Evolutionary conservation across 2,329 filamentous ascomycete species (phyloP).

Genomic region (Exserohilum rostratum): DNA sequence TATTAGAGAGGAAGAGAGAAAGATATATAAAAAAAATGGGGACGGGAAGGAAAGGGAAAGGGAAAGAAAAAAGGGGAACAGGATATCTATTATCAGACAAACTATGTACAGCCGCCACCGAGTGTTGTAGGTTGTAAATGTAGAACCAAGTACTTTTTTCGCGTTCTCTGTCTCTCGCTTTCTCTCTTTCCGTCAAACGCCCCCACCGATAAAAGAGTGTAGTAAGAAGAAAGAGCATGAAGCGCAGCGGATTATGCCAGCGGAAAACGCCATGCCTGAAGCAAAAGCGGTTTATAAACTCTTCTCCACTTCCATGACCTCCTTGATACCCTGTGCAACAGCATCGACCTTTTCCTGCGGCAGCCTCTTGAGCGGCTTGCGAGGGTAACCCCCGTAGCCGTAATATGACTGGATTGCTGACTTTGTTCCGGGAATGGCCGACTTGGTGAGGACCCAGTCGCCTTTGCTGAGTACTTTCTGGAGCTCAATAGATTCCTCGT

Average conservation of each 20-base stretch:
- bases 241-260: constrained; percentile 1
- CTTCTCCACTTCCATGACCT: constrained; percentile 70
- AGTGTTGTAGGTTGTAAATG: constrained; percentile 15
- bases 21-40: background rate
- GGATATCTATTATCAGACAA: constrained; percentile 18
- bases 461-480: constrained; percentile 79
- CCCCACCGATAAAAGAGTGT: constrained; percentile 5
- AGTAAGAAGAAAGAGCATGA: constrained; percentile 1
- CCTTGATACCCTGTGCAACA: constrained; percentile 53
- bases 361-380: constrained; percentile 72
- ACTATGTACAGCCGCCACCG: constrained; percentile 21
- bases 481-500: constrained; percentile 73
- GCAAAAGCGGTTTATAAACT: constrained; percentile 37
- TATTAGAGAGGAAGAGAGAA: too few species aligned
- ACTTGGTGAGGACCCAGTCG: constrained; percentile 84
- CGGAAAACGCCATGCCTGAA: background rate
- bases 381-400: constrained; percentile 79
- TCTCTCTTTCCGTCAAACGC: constrained; percentile 1
- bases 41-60: too few species aligned
- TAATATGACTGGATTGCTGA: constrained; percentile 79
- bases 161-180: too few species aligned
- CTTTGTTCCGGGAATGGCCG: constrained; percentile 86
- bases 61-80: background rate
- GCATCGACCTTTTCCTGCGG: constrained; percentile 60
- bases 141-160: constrained; percentile 16